phyloP scores from a whole-genome alignment of 345 rosid species.

The Balakata baccata region DNA sequence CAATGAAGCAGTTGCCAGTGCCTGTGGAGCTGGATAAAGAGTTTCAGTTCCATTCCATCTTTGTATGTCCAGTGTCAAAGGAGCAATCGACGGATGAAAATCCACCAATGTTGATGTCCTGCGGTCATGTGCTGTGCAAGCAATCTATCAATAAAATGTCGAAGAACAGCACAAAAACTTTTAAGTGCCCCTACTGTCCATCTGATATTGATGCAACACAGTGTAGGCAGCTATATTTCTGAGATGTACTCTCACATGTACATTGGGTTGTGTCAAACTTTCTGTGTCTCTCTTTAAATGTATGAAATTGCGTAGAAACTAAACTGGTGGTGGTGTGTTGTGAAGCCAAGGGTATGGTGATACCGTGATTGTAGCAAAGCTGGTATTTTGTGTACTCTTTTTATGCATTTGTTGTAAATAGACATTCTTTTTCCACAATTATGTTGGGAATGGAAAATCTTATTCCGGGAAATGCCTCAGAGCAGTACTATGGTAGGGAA shows the following conservation, averaged over 20 bases:
- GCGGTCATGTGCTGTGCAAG: slow-evolving; percentile 67
- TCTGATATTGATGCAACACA: slow-evolving; percentile 37
- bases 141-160: slow-evolving; percentile 54
- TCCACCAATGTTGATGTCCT: slow-evolving; percentile 70
- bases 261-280: slow-evolving; percentile 17
- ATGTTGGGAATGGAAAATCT: slow-evolving; percentile 4
- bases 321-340: slow-evolving; percentile 18
- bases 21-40: slow-evolving; percentile 56
- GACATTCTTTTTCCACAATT: slow-evolving; percentile 34
- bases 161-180: slow-evolving; percentile 41
- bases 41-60: slow-evolving; percentile 62
- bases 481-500: too few species aligned
- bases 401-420: slow-evolving; percentile 39
- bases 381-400: slow-evolving; percentile 25
- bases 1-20: slow-evolving; percentile 60
- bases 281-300: slow-evolving; percentile 7
- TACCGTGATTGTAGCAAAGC: slow-evolving; percentile 24
- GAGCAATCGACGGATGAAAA: slow-evolving; percentile 60
- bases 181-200: slow-evolving; percentile 67
- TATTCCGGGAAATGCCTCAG: not conserved
- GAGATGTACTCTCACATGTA: slow-evolving; percentile 25
- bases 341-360: slow-evolving; percentile 18
- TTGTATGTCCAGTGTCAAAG: slow-evolving; percentile 69
- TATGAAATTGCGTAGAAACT: slow-evolving; percentile 19
- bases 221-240: slow-evolving; percentile 54